A percentile compares a stretch with the other conserved stretches of the same genome.
These are phyloP conservation scores for Fusarium sp. DNA, from an alignment of 2,329 filamentous ascomycete genomes.

Conservation along the genomic window DNA sequence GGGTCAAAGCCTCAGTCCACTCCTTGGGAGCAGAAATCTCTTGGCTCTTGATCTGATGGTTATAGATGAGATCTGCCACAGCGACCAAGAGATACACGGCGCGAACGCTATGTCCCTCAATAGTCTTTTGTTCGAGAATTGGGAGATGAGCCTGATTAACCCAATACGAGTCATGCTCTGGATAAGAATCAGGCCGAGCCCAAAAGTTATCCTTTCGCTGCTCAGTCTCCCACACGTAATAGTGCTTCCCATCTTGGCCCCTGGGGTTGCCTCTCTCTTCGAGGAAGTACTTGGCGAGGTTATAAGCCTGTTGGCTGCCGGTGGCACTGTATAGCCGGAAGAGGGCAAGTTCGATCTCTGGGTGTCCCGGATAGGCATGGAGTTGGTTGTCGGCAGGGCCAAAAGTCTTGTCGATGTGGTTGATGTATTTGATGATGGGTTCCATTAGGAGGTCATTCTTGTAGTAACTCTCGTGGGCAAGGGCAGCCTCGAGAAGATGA, in stretches of 20 bases:
- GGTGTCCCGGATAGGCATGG: slow-evolving; percentile 68
- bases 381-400: slow-evolving; percentile 62
- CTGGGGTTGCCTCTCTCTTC: slow-evolving; percentile 42
- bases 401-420: slow-evolving; percentile 63
- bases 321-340: slow-evolving; percentile 53
- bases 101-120: slow-evolving; percentile 69
- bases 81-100: slow-evolving; percentile 71
- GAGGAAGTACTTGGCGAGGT: slow-evolving; percentile 60
- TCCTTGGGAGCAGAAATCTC: slow-evolving; percentile 28
- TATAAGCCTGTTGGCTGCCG: slow-evolving; percentile 51
- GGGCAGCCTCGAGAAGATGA: slow-evolving; percentile 70
- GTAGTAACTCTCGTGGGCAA: slow-evolving; percentile 66
- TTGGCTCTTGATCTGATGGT: slow-evolving; percentile 28
- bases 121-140: slow-evolving; percentile 54
- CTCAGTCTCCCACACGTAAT: slow-evolving; percentile 66
- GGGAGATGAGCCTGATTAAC: slow-evolving; percentile 69
- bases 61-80: slow-evolving; percentile 63
- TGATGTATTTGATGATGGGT: slow-evolving; percentile 66
- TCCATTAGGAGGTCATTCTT: slow-evolving; percentile 63
- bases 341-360: slow-evolving; percentile 62
- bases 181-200: slow-evolving; percentile 60
- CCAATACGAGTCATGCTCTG: slow-evolving; percentile 54
- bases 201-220: slow-evolving; percentile 60
- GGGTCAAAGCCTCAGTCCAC: slow-evolving; percentile 55
- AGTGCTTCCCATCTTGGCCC: slow-evolving; percentile 69